Conservation (phyloP, 257 asterid species). For the Henckelia pumila region DNA sequence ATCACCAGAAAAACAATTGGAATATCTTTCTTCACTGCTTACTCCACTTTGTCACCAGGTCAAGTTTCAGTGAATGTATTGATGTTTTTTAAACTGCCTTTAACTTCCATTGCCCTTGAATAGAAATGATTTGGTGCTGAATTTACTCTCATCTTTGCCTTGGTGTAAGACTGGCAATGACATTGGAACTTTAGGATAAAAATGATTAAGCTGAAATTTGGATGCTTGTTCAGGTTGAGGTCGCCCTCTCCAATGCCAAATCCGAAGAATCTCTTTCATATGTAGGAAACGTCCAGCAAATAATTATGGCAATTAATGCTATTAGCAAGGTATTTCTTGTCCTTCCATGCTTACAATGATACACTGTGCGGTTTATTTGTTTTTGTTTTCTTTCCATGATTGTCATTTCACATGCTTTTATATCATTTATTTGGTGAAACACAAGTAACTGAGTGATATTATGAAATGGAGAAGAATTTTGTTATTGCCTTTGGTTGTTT, state of each 20-base stretch:
- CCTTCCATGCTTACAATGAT: background rate
- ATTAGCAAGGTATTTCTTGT: conserved; percentile 76
- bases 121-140: conserved; percentile 1
- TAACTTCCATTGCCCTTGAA: conserved; percentile 2
- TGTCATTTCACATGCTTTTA: conserved; percentile 23
- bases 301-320: conserved; percentile 88
- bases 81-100: conserved; percentile 11
- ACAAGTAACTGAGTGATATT: background rate
- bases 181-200: conserved; percentile 1
- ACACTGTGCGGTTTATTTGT: too few relatives aligned
- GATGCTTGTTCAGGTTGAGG: conserved; percentile 66
- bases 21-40: conserved; percentile 75
- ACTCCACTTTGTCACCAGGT: conserved; percentile 98
- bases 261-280: conserved; percentile 51
- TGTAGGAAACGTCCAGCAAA: conserved; percentile 66
- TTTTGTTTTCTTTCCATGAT: background rate
- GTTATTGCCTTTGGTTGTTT: too few relatives aligned
- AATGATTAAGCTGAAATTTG: conserved; percentile 17
- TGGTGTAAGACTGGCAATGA: background rate
- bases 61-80: conserved; percentile 26
- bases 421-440: conserved; percentile 3
- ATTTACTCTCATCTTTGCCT: background rate
- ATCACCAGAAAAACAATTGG: conserved; percentile 75
- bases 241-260: conserved; percentile 59
- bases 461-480: conserved; percentile 8